Base-by-base conservation (phyloP, 1,284 basidiomycete genomes). In the Boletellus deceptivus region DNA sequence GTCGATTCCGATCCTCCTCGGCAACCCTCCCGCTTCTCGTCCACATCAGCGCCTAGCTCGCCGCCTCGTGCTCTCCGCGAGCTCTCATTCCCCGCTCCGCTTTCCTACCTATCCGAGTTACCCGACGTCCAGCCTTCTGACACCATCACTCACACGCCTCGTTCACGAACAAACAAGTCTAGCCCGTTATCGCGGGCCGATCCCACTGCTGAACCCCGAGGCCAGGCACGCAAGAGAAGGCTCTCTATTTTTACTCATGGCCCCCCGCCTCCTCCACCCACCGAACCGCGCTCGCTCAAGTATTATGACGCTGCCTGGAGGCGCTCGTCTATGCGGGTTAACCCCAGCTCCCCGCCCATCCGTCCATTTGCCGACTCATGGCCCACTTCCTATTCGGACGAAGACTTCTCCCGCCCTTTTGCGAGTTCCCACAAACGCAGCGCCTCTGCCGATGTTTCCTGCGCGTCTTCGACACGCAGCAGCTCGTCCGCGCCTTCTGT, bases 51-150 rank as follows among this genome's bases (percentile, higher is more conserved):
- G 1, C 35, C 52, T 31, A 42, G 40, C 46, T 60, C 64, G 1
- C 55, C 58, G 61, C 47, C 64, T 64, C 59, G 62, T 50, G 66
- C 59, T 38, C 67, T 82, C 20, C 78, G 82, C 38, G 80, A 86
- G 55, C 75, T 89, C 50, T 78, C 75, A 20, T 88, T 89, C 63
- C 86, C 86, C 20, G 78, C 84, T 6, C 64, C 64, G 0, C 64
- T 66, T 3, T 69, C 68, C 24, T 67, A 49, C 36, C 31, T 46
- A 2, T 55, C 65, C 7, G 60, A 70, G 25, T 27, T 54, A 14
- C 43, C 47, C n/a, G 53, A 62, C 16, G 41, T 36, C 17, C 49
- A 46, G 5, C 10, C 52, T 16, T 52, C 56, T 10, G 55, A 55
- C 40, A 16, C 48, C 25, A 47, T 39, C 34, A 40, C 42, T 3